Percentiles rank a stretch among this genome's conserved stretches.
Conservation (phyloP, 129 eudicot genomes). For the Cynara cardunculus region DNA sequence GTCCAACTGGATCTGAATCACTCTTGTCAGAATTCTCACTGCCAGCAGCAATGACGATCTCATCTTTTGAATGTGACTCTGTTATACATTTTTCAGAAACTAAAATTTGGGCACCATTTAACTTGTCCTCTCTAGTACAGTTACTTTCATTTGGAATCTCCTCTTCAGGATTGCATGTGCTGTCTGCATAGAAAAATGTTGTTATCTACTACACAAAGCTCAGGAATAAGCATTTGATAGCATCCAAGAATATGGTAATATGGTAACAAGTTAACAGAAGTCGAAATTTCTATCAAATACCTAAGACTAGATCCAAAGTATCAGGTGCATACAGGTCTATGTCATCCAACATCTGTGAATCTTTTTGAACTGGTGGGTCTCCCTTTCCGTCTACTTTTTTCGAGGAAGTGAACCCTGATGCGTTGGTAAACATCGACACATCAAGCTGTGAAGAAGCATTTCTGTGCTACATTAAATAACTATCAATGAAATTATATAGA, state of each 20-base stretch:
- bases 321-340: constrained; percentile 61
- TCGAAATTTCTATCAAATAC: constrained; percentile 32
- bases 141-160: constrained; percentile 26
- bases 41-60: constrained; percentile 23
- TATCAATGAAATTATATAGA: background rate
- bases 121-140: constrained; percentile 25
- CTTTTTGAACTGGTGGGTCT: constrained; percentile 26
- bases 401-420: constrained; percentile 25
- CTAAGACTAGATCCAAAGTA: constrained; percentile 54
- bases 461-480: constrained; percentile 21
- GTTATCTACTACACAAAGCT: constrained; percentile 3
- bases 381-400: constrained; percentile 36
- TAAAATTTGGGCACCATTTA: constrained; percentile 29
- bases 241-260: background rate
- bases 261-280: background rate
- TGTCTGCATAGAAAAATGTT: constrained; percentile 32
- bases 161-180: constrained; percentile 14
- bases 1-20: constrained; percentile 63
- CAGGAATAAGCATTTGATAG: background rate
- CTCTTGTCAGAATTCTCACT: constrained; percentile 46
- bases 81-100: constrained; percentile 37
- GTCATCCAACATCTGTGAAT: constrained; percentile 27
- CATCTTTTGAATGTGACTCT: constrained; percentile 57
- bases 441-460: constrained; percentile 49
- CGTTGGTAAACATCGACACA: constrained; percentile 20